Evolutionary conservation across 2,329 filamentous ascomycete genomes (phyloP), one percentile per base, ranked within the genome.

Genomic region (Dryadomyces quercus-mongolicae): DNA sequence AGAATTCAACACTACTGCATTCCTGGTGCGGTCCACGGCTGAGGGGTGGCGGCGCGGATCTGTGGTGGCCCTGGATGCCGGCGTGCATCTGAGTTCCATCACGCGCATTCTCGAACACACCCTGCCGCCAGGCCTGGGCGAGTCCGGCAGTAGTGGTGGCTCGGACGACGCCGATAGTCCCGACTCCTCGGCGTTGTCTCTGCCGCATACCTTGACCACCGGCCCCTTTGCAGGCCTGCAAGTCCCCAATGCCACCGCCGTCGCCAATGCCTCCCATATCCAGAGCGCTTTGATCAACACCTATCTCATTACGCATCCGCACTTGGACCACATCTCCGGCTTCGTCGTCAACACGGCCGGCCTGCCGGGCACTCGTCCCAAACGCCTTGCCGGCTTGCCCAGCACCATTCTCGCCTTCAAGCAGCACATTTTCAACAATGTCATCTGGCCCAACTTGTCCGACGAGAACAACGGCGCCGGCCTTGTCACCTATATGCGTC

Each of bases 401-500:
- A 85, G 82, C 31, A 95, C 92, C n/a, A 91, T 98, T 52, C 78
- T 88, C 48, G 91, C 92, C 0, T 84, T 98, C 68, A 97, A 95
- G 67, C 82, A 76, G 0, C 91, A 98, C 68, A 88, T 98, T 56
- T 98, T 98, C 74, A 98, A 98, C 69, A 94, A 96, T 64, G 74
- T 95, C 55, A 95, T 97, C 53, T 98, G 93, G 93, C 93, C 93
- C 0, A 98, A 98, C 61, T 72, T 98, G 43, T 94, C 89, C 0
- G 92, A 98, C 64, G 93, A 98, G 70, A 93, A 95, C 66, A 90
- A 91, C 38, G 93, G 93, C 22, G 91, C 91, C 4, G 93, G 93
- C 0, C 77, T 98, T 31, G 82, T 98, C 38, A 95, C 89, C 0
- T 97, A 95, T 62, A 84, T 90, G 66, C 81, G 93, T 16, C 74